Conservation (phyloP, 352 stramenopile genomes). For the Pythium diclinum region DNA sequence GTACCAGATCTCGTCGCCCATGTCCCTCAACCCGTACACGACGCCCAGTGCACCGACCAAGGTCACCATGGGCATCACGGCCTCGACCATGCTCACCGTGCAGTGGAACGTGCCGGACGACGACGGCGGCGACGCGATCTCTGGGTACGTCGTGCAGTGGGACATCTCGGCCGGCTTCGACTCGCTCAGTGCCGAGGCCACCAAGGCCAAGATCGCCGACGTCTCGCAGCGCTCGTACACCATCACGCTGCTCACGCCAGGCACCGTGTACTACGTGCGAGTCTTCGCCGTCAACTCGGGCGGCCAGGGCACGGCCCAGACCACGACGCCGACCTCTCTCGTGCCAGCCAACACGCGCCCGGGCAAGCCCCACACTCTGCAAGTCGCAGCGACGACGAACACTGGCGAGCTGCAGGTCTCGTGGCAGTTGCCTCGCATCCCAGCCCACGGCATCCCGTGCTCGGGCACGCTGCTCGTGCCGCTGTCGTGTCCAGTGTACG, state of each 20-base stretch:
- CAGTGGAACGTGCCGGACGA: constrained; percentile 80
- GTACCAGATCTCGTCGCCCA: constrained; percentile 86
- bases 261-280: constrained; percentile 85
- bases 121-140: constrained; percentile 88
- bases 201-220: constrained; percentile 56
- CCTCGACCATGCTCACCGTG: constrained; percentile 91
- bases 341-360: constrained; percentile 53
- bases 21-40: constrained; percentile 89
- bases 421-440: constrained; percentile 64
- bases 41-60: constrained; percentile 85
- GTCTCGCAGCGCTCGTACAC: constrained; percentile 68
- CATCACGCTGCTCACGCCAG: constrained; percentile 79
- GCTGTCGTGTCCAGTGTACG: constrained; percentile 50
- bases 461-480: constrained; percentile 53
- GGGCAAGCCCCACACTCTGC: constrained; percentile 64
- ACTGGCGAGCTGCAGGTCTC: constrained; percentile 44
- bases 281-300: constrained; percentile 78
- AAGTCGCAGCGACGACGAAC: constrained; percentile 28
- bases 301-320: constrained; percentile 56
- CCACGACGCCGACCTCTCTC: constrained; percentile 42
- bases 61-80: constrained; percentile 69
- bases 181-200: constrained; percentile 62
- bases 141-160: constrained; percentile 91
- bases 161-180: constrained; percentile 88
- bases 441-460: constrained; percentile 68